Evolutionary conservation across 2,329 filamentous ascomycete species (phyloP), one percentile per base, ranked within the genome.

Genomic region (Exophiala sp.): DNA sequence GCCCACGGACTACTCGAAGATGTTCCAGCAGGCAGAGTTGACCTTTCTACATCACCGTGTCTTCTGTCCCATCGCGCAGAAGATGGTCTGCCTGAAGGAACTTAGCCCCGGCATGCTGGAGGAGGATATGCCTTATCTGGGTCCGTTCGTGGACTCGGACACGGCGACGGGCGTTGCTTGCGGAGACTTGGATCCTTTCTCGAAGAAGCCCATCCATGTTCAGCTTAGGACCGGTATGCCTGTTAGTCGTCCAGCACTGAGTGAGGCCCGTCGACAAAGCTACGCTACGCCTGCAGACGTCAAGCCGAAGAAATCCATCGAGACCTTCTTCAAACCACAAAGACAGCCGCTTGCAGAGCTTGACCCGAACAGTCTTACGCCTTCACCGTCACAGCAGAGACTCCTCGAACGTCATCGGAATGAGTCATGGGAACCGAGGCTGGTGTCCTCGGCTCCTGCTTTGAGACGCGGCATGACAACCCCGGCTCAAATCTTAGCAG

Each of bases 21-120:
- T 82, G 16, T 99, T 97, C 68, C 81, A 83, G 57, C 86, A 92
- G 67, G 94, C 94, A 0, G 94, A 99, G 70, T 76, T 89, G 62
- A 97, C 94, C 0, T 99, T 99, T 66, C 74, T 96, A 14, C 88
- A 97, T 66, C 94, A 96, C 73, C 88, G 94, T 72, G 92, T 97
- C 2, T 99, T 89, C 69, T 97, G 92, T 68, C 91, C 92, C 0
- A 75, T 78, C 35, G 78, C 80, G 39, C 78, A 85, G 54, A 75
- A 83, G 57, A 72, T 97, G 41, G 88, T 96, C 38, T 85, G 90
- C 56, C 77, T 96, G 54, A 94, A 85, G 1, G 77, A 83, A 11
- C 79, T 86, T 0, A 81, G 83, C 0, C 73, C 79, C 5, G 82
- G 82, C 3, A 69, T 90, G 18, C 81, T 85, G 20, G 75, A 85